A percentile compares a stretch with the other conserved stretches of the same genome.
Conservation (phyloP, 1,284 basidiomycete species). For the Boletus albobrunnescens region DNA sequence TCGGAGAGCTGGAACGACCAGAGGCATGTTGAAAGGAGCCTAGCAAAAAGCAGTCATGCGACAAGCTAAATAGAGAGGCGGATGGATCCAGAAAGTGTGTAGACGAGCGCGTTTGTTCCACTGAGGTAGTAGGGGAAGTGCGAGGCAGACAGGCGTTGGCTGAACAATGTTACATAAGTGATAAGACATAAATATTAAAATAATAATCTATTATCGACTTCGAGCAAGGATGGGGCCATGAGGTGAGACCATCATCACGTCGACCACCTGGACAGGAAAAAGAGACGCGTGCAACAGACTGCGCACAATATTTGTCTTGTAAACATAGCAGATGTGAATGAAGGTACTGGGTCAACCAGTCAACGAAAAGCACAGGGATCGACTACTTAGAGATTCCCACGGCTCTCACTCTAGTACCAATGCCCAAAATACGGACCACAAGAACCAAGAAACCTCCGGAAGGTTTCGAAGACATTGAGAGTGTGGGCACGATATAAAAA, state of each 20-base stretch:
- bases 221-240: too few relatives aligned
- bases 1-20: slow-evolving; percentile 65
- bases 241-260: too few relatives aligned
- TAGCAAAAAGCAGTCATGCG: slow-evolving; percentile 12
- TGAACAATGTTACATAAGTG: slow-evolving; percentile 26
- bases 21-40: slow-evolving; percentile 46
- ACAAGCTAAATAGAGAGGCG: slow-evolving; percentile 1
- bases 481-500: slow-evolving; percentile 40
- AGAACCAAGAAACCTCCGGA: slow-evolving; percentile 95
- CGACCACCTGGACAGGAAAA: too few relatives aligned
- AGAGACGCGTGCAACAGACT: too few relatives aligned
- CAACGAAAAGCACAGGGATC: too few relatives aligned
- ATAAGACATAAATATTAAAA: background rate
- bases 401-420: slow-evolving; percentile 36
- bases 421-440: slow-evolving; percentile 95
- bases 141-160: background rate
- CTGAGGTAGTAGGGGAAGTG: too few relatives aligned
- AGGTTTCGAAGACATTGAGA: slow-evolving; percentile 94
- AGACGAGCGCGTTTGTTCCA: slow-evolving; percentile 8
- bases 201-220: background rate
- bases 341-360: too few relatives aligned
- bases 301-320: too few relatives aligned
- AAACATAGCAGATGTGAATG: too few relatives aligned
- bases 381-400: slow-evolving; percentile 20
- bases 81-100: background rate